Percentiles rank a stretch among this genome's conserved stretches.
Evolutionary conservation across 2,329 filamentous ascomycete species (phyloP).

Genomic region (Sphaerostilbella broomeana): DNA sequence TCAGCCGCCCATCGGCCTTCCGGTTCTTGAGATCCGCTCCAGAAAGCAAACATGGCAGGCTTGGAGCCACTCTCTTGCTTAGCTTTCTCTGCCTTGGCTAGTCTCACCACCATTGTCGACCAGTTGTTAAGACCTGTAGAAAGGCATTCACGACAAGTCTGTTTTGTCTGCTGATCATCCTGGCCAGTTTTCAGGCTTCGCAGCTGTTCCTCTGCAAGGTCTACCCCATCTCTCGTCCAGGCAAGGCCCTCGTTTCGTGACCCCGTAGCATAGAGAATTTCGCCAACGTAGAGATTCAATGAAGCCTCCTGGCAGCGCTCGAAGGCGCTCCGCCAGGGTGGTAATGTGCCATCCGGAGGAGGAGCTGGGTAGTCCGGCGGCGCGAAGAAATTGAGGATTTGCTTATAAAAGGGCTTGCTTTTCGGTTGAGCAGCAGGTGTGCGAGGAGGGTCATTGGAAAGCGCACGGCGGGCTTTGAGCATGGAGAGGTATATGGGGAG

Average conservation of each 20-base stretch:
- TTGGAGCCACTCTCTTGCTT: slow-evolving; percentile 30
- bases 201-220: slow-evolving; percentile 65
- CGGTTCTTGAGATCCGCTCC: slow-evolving; percentile 27
- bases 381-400: slow-evolving; percentile 21
- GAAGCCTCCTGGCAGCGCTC: slow-evolving; percentile 79
- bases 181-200: slow-evolving; percentile 33
- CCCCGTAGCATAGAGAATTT: slow-evolving; percentile 71
- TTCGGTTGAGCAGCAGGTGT: slow-evolving; percentile 10
- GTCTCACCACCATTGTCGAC: slow-evolving; percentile 67
- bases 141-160: slow-evolving; percentile 71
- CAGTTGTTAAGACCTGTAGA: slow-evolving; percentile 73
- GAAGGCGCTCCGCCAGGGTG: slow-evolving; percentile 56
- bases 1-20: slow-evolving; percentile 49
- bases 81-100: slow-evolving; percentile 48
- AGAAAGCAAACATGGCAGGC: slow-evolving; percentile 31
- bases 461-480: slow-evolving; percentile 67
- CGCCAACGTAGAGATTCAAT: slow-evolving; percentile 83
- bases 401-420: slow-evolving; percentile 15
- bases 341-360: slow-evolving; percentile 61
- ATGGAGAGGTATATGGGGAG: slow-evolving; percentile 82
- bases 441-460: slow-evolving; percentile 31
- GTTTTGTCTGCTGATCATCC: slow-evolving; percentile 27
- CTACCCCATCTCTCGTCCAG: slow-evolving; percentile 86
- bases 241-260: slow-evolving; percentile 64
- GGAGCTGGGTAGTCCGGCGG: slow-evolving; percentile 63